Conservation (phyloP, 1,284 basidiomycete genomes). For the Schizophyllum amplum region DNA sequence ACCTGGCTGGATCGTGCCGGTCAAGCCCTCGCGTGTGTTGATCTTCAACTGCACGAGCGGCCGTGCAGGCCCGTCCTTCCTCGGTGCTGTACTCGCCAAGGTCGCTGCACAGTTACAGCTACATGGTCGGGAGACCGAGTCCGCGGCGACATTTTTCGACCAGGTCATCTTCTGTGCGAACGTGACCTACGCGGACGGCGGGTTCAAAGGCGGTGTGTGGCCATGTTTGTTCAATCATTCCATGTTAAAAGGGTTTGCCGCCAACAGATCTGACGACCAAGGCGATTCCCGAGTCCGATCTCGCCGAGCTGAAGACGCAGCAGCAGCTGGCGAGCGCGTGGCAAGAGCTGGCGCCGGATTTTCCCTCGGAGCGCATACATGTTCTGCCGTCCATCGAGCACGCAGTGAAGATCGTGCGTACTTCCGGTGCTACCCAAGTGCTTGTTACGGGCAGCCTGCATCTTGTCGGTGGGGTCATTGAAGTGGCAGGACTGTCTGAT, state of each 20-base stretch:
- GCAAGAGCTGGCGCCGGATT: conserved; percentile 54
- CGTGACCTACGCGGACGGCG: conserved; percentile 85
- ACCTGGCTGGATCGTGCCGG: conserved; percentile 2
- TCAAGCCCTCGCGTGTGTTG: conserved; percentile 43
- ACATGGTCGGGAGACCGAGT: conserved; percentile 26
- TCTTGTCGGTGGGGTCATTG: conserved; percentile 91
- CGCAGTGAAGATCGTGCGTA: conserved; percentile 58
- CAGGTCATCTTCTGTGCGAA: conserved; percentile 94
- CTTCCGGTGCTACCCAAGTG: conserved; percentile 27
- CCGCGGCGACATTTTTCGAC: conserved; percentile 57
- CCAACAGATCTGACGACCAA: conserved; percentile 64
- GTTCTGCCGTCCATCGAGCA: conserved; percentile 88
- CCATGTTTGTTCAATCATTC: background rate
- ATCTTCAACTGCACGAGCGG: conserved; percentile 97
- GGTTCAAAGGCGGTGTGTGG: conserved; percentile 77
- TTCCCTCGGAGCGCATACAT: conserved; percentile 55
- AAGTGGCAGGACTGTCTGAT: conserved; percentile 73
- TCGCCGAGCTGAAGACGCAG: conserved; percentile 68
- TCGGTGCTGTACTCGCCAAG: conserved; percentile 51
- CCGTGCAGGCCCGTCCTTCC: conserved; percentile 70
- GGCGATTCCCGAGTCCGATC: conserved; percentile 56
- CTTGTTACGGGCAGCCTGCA: conserved; percentile 92
- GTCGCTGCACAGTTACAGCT: conserved; percentile 37
- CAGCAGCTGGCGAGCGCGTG: conserved; percentile 72
- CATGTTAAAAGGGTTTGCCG: conserved; percentile 1